phyloP scores from a whole-genome alignment of 331 rosid genomes.

The Acacia pycnantha region DNA sequence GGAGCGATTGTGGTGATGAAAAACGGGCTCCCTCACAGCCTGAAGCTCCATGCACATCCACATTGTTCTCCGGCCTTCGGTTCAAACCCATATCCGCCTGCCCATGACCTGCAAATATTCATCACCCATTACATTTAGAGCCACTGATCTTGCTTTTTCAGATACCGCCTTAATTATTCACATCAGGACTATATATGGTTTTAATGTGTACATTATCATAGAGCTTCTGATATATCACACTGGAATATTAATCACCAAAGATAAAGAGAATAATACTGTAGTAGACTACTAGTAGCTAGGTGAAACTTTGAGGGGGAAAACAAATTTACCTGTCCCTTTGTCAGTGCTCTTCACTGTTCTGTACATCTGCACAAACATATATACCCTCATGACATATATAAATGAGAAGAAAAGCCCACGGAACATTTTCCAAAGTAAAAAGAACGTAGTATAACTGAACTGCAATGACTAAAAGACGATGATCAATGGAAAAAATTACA shows the following conservation, averaged over 20 bases:
- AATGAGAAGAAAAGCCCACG: constrained; percentile 32
- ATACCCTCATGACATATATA: constrained; percentile 1
- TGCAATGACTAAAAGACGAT: background rate
- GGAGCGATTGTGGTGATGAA: constrained; percentile 13
- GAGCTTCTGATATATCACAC: constrained; percentile 38
- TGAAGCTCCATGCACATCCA: constrained; percentile 30
- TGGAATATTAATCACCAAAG: constrained; percentile 35
- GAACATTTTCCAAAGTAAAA: background rate
- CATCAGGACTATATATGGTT: constrained; percentile 25
- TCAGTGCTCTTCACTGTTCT: constrained; percentile 90
- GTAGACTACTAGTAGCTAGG: no score
- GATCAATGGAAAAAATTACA: background rate
- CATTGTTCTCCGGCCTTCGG: constrained; percentile 35
- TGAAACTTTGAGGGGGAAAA: constrained; percentile 28
- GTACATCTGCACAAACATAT: constrained; percentile 80
- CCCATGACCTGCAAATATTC: constrained; percentile 53
- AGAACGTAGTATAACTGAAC: background rate
- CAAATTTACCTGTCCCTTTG: constrained; percentile 55
- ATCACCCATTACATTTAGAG: constrained; percentile 18
- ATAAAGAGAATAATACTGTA: constrained; percentile 45
- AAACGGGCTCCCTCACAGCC: constrained; percentile 26
- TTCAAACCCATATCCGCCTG: constrained; percentile 41
- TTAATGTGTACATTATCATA: constrained; percentile 39
- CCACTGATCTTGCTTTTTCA: constrained; percentile 42
- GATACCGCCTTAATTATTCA: constrained; percentile 48